These are phyloP conservation scores for Ajuga chamaepitys DNA, from an alignment of 257 asterid genomes.

Conservation along the genomic window DNA sequence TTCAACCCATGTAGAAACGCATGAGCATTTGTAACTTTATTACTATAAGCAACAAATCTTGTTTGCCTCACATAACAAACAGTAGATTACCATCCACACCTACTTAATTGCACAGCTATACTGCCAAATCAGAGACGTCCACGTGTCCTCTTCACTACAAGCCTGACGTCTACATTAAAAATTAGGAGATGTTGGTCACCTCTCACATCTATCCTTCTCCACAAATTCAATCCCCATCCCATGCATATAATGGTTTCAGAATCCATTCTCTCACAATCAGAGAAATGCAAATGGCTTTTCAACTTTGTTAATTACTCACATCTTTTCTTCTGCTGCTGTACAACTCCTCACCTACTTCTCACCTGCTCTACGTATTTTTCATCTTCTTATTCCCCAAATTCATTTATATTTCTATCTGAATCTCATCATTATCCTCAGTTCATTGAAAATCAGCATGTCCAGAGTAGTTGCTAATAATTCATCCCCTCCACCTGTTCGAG, in stretches of 20 bases:
- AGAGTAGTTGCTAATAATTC: conserved; percentile 26
- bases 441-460: conserved; percentile 10
- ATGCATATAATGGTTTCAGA: neutral
- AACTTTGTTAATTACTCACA: conserved; percentile 6
- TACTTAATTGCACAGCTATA: conserved; percentile 10
- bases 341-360: conserved; percentile 30
- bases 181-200: conserved; percentile 56
- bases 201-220: conserved; percentile 29
- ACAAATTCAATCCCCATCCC: conserved; percentile 12
- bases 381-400: neutral
- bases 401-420: neutral
- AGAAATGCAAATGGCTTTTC: conserved; percentile 10
- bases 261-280: neutral
- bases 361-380: conserved; percentile 9
- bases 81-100: conserved; percentile 43
- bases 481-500: conserved; percentile 14
- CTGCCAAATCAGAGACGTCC: conserved; percentile 9
- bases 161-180: conserved; percentile 41
- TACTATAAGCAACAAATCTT: neutral
- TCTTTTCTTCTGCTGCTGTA: conserved; percentile 15
- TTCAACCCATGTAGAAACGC: neutral
- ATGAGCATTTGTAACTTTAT: no score
- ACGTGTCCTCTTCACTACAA: conserved; percentile 10
- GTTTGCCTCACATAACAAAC: neutral
- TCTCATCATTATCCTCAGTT: neutral